These are phyloP conservation scores for Solanum hybrid DNA, from an alignment of 305 asterid genomes.

Conservation along the genomic window DNA sequence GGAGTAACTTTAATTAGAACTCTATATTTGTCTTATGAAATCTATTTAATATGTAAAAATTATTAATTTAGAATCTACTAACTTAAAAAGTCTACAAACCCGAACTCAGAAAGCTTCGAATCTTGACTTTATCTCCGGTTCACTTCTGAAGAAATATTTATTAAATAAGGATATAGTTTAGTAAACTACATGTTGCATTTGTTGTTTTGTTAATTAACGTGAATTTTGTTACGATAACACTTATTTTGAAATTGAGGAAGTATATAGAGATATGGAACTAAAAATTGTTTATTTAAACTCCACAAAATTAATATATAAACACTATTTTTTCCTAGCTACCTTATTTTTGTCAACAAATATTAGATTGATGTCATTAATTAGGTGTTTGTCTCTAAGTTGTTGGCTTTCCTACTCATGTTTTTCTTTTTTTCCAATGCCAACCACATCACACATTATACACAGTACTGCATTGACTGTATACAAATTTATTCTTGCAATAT, in stretches of 20 bases:
- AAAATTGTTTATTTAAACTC: neutral
- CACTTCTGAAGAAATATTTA: too few relatives aligned
- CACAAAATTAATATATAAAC: neutral
- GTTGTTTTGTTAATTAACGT: neutral
- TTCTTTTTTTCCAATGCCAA: neutral
- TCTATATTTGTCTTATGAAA: too few relatives aligned
- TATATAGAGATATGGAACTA: neutral
- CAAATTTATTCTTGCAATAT: neutral
- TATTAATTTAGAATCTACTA: too few relatives aligned
- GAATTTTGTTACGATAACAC: neutral
- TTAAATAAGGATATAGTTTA: neutral
- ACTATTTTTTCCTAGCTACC: neutral
- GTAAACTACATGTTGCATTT: neutral
- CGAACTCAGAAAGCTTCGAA: too few relatives aligned
- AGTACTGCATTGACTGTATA: neutral
- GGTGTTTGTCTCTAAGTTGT: slow-evolving; percentile 3
- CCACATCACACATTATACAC: neutral
- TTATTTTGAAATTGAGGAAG: neutral
- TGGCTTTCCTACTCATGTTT: slow-evolving; percentile 4
- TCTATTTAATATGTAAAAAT: too few relatives aligned
- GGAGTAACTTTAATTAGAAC: too few relatives aligned
- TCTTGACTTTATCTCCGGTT: too few relatives aligned
- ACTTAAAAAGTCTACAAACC: neutral
- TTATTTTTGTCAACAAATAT: neutral
- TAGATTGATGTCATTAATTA: neutral